These are phyloP conservation scores for Verticillium klebahnii DNA, from an alignment of 2,329 filamentous ascomycete species.

Conservation along the genomic window DNA sequence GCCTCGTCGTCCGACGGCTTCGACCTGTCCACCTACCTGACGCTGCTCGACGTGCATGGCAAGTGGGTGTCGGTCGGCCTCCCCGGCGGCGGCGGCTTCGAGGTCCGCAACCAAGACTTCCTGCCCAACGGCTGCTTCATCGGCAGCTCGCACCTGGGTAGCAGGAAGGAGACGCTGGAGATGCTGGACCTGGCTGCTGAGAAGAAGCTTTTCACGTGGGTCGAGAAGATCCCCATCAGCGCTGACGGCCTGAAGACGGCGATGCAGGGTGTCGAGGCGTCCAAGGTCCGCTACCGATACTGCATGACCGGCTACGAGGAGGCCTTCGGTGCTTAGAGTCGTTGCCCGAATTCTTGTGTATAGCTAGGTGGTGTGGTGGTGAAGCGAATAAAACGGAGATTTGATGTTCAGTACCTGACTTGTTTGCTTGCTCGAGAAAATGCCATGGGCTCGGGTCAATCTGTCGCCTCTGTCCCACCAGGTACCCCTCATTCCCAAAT, in stretches of 20 bases:
- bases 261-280: conserved; percentile 64
- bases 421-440: background rate
- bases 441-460: background rate
- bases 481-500: conserved; percentile 12
- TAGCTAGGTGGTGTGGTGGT: background rate
- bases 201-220: conserved; percentile 65
- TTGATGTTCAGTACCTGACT: background rate
- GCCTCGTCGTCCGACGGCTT: conserved; percentile 66
- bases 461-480: background rate
- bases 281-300: conserved; percentile 70
- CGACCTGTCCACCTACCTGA: conserved; percentile 67
- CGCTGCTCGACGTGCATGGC: conserved; percentile 75
- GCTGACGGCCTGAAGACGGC: conserved; percentile 66
- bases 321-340: conserved; percentile 49
- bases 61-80: conserved; percentile 76
- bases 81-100: conserved; percentile 69
- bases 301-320: conserved; percentile 69
- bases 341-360: background rate
- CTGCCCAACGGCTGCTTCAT: conserved; percentile 70
- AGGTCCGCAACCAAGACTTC: conserved; percentile 70
- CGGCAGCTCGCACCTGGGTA: conserved; percentile 66
- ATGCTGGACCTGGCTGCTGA: conserved; percentile 70
- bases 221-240: conserved; percentile 69
- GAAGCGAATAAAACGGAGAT: conserved; percentile 2
- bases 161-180: conserved; percentile 62